Evolutionary conservation across 1,139 yeast species (phyloP), one percentile per base, ranked within the genome.

Genomic region (Scheffersomyces segobiensis): DNA sequence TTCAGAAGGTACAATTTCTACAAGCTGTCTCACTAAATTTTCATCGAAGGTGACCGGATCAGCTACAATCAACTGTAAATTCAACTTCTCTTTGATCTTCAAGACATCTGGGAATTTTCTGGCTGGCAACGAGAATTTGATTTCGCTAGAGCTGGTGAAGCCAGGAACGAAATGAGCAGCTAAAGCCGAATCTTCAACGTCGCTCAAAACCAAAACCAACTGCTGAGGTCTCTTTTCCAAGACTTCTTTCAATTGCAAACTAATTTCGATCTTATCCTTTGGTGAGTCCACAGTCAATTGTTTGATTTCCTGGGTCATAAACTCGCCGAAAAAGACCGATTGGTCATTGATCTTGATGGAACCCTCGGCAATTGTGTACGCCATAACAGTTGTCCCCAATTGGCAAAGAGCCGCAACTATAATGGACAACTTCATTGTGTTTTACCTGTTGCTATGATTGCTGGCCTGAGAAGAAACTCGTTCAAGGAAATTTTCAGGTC

Each of bases 31-130:
- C 60, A 63, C 59, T 46, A 78, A 67, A 58, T 76, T 76, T 17
- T 62, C 56, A 5, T 63, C 63, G 5, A 60, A 56, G 21, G 46
- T 52, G 5, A 63, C 62, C 1, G 68, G 26, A 58, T 74, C 78
- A 22, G 76, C 79, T 46, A 76, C 69, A 52, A 81, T 73, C 54
- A 81, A 65, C 51, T 70, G 70, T 55, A 81, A 64, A 32, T 68
- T 65, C 50, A 81, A 69, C 48, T 62, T 66, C 20, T 73, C 73
- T 60, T 78, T 76, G 32, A 69, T 61, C 65, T 79, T 76, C 64
- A 81, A 76, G 47, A 73, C 69, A 18, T 70, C 74, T 50, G 85
- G 84, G 42, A 81, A 67, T 58, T 74, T 74, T 47, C 62, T 60
- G 24, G 71, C 76, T 17, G 75, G 67, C 26, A 80, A 68, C n/a